These are phyloP conservation scores for Tylopilus sp. DNA, from an alignment of 1,284 basidiomycete genomes.

Conservation along the genomic window DNA sequence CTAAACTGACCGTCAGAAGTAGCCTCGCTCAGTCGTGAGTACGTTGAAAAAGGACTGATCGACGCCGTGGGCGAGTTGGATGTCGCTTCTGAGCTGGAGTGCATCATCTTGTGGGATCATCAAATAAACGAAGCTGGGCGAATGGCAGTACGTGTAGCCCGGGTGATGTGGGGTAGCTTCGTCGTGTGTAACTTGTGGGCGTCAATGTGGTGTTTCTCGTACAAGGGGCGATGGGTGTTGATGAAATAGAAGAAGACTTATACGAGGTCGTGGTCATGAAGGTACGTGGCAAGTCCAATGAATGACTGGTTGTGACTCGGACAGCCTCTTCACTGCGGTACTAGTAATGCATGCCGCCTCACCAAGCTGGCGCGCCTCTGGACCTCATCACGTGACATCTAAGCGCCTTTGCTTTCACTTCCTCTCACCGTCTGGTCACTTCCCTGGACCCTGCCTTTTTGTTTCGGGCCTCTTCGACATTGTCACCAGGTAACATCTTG, in stretches of 20 bases:
- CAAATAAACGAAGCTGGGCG: conserved; percentile 3
- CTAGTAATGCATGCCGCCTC: neutral
- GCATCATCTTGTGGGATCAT: conserved; percentile 11
- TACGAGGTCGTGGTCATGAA: neutral
- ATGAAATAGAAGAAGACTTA: neutral
- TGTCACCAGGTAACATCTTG: no score
- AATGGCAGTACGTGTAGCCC: neutral
- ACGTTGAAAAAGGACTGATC: conserved; percentile 44
- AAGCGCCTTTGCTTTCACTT: no score
- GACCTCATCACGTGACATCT: neutral
- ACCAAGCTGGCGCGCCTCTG: no score
- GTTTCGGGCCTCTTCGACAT: no score
- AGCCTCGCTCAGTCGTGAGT: conserved; percentile 60
- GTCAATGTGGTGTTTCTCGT: neutral
- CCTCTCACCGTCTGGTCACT: no score
- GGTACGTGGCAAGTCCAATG: neutral
- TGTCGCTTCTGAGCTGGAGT: conserved; percentile 25
- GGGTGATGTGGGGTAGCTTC: neutral
- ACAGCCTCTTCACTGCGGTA: conserved; percentile 2
- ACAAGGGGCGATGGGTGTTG: neutral
- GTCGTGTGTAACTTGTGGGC: neutral
- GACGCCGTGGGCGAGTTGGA: conserved; percentile 31
- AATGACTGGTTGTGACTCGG: conserved; percentile 10
- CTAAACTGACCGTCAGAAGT: conserved; percentile 71
- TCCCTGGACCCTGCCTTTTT: no score